These are phyloP conservation scores for Solanum clarkiae DNA, from an alignment of 257 asterid genomes.

Conservation along the genomic window DNA sequence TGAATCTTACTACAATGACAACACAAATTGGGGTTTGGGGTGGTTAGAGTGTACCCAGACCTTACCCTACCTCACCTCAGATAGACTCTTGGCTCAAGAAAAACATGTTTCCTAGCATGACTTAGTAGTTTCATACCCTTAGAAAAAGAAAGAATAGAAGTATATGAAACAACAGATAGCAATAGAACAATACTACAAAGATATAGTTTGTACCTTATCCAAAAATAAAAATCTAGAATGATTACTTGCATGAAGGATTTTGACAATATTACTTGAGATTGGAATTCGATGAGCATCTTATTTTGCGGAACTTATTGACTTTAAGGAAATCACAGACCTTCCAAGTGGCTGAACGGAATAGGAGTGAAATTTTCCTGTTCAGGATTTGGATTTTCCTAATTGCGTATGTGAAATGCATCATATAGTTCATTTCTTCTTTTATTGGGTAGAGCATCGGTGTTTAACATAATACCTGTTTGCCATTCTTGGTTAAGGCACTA, in stretches of 20 bases:
- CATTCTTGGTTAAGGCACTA: not conserved
- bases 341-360: not conserved
- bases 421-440: not conserved
- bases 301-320: not conserved
- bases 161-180: not conserved
- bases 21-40: no score
- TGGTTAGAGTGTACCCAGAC: no score
- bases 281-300: not conserved
- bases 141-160: not conserved
- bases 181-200: not conserved
- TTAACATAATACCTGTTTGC: not conserved
- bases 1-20: no score
- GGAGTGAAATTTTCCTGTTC: not conserved
- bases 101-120: no score
- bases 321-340: not conserved
- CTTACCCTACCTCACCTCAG: no score
- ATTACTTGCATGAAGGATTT: not conserved
- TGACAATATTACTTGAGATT: not conserved
- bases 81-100: not conserved
- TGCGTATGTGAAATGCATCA: not conserved
- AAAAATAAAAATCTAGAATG: not conserved
- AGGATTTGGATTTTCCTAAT: not conserved
- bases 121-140: no score
- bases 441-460: not conserved
- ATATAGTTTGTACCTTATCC: not conserved